phyloP scores from a whole-genome alignment of 345 rosid species.

The Salix suchowensis region DNA sequence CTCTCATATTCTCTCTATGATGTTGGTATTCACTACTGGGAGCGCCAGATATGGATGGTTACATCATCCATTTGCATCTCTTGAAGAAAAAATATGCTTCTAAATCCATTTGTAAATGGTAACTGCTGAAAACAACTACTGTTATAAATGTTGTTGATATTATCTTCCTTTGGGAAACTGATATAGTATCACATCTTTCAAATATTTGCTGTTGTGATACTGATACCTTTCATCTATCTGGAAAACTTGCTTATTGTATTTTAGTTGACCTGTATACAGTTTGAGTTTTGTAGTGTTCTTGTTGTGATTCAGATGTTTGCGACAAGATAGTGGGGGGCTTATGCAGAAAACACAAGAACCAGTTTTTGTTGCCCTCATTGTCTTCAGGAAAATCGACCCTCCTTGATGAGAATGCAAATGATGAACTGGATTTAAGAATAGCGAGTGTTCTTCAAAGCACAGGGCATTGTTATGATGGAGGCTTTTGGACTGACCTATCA shows the following conservation, averaged over 20 bases:
- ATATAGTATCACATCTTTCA: not conserved
- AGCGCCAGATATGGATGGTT: not conserved
- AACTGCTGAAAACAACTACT: not conserved
- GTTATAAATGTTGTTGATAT: not conserved
- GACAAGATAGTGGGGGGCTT: constrained; percentile 80
- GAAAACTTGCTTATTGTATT: not conserved
- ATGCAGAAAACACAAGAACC: constrained; percentile 75
- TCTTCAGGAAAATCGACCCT: constrained; percentile 59
- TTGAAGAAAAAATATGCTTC: not conserved
- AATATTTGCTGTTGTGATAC: not conserved
- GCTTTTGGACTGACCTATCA: constrained; percentile 66
- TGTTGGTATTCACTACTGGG: not conserved
- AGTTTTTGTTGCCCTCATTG: constrained; percentile 47
- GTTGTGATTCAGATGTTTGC: constrained; percentile 56
- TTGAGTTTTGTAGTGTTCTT: constrained; percentile 1
- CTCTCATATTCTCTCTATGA: not conserved
- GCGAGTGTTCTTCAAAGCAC: constrained; percentile 96
- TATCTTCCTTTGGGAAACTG: not conserved
- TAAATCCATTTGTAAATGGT: not conserved
- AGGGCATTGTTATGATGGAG: constrained; percentile 87
- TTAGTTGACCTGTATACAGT: not conserved
- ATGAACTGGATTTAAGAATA: constrained; percentile 75
- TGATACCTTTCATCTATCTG: constrained; percentile 3
- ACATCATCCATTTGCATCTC: not conserved
- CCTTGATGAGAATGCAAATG: constrained; percentile 48